Evolutionary conservation across 1,139 yeast species (phyloP), one percentile per base, ranked within the genome.

Genomic region (Scheffersomyces lignicola): DNA sequence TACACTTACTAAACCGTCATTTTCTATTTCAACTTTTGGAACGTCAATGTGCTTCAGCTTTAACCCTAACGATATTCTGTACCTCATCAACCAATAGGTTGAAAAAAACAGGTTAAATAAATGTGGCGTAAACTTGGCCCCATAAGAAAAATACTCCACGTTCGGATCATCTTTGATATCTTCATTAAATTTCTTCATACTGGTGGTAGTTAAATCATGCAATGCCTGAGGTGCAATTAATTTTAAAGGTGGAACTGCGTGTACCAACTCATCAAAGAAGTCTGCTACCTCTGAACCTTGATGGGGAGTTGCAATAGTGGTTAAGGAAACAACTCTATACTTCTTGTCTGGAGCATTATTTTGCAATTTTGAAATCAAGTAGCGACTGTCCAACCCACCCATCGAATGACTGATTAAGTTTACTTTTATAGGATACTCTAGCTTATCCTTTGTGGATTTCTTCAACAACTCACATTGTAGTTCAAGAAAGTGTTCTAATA

Each of bases 371-470:
- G 87, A 73, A 2, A 87, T 83, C 45, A 89, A 59, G 51, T 82
- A 86, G 33, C 97, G 61, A 25, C 90, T 78, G 54, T 89, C 97
- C 27, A 89, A 62, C 0, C 97, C 97, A 7, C 97, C 97, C 96
- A 89, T 88, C 0, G 96, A 87, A 54, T 89, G 97, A n/a, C 95
- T 94, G 14, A 89, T 69, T 25, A 89, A 58, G 52, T 89, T 89
- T 11, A 89, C 63, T 41, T 78, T 78, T 18, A 70, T 52, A 31
- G 65, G 68, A 24, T 63, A 56, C 11, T 55, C 45, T 5, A 44
- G 44, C 11, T 48, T 45, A 25, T 58, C 53, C 3, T 49, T 38
- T 5, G 20, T 10, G 4, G 20, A 7, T 16, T 53, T 30, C 11
- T 68, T 52, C 12, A 74, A 44, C 5, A 48, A 46, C 11, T 54